Evolutionary conservation across 2,329 filamentous ascomycete species (phyloP), one percentile per base, ranked within the genome.

Genomic region (Chaetomium strumarium): DNA sequence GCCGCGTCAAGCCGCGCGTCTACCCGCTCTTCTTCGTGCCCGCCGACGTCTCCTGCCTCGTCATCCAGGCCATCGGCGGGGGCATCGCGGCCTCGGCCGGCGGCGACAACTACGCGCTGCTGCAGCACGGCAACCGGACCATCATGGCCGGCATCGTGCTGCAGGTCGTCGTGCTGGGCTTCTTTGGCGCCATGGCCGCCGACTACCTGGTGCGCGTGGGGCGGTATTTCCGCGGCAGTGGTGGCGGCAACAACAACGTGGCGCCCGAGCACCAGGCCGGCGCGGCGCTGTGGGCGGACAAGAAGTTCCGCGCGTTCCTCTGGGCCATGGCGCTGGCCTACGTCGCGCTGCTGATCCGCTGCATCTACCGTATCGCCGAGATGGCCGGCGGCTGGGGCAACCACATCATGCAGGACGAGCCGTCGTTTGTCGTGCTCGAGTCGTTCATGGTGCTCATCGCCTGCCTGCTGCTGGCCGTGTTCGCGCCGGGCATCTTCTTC

Each of bases 381-480:
- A 83, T 85, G 79, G 75, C 77, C 1, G 78, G 79, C 19, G 81
- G 82, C n/a, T 85, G 81, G 80, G 78, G 77, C 11, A 84, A 81
- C 67, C 62, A 72, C 16, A 78, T 85, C 64, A 84, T 85, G 80
- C 79, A 81, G 60, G 75, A 84, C 66, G 72, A 85, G 69, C 68
- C 72, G 34, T 37, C 34, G 13, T 37, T 37, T n/a, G n/a, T 37
- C 14, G 34, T n/a, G 12, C 72, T 84, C 40, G 81, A 85, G 62
- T 70, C 73, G 46, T 72, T 73, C 51, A 74, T 81, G 64, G 69
- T 82, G 51, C 61, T 79, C 31, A 67, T 82, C 54, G 73, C 75
- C 24, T 72, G 73, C 13, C 62, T 67, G 19, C 67, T 80, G 37
- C 69, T 83, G 47, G 76, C 78, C 9, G 66, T 67, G n/a, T 79